phyloP scores from a whole-genome alignment of 129 eudicot genomes.

The Ambrosia artemisiifolia region DNA sequence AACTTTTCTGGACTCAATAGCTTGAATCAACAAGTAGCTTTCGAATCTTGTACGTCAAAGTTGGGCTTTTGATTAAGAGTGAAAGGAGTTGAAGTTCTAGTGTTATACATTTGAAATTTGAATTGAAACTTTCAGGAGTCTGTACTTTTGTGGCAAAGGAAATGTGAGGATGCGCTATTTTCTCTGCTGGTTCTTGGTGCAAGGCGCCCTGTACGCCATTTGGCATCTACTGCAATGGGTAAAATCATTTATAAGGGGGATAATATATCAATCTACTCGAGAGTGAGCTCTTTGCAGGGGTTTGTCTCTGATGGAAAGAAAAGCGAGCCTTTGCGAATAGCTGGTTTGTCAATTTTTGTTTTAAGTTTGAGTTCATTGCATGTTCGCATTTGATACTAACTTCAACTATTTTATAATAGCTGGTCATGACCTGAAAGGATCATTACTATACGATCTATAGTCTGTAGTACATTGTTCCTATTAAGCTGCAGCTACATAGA shows the following conservation, averaged over 20 bases:
- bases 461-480: slow-evolving; percentile 4
- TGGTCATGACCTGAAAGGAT: not conserved
- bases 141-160: slow-evolving; percentile 80
- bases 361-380: slow-evolving; percentile 1
- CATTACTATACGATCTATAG: not conserved
- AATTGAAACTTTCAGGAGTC: slow-evolving; percentile 58
- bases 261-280: slow-evolving; percentile 83
- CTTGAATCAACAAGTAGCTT: slow-evolving; percentile 5
- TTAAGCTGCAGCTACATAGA: slow-evolving; percentile 21
- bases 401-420: not conserved
- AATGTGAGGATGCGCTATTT: slow-evolving; percentile 92
- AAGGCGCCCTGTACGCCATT: slow-evolving; percentile 91
- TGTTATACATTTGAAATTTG: slow-evolving; percentile 1
- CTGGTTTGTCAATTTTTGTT: slow-evolving; percentile 57
- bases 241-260: slow-evolving; percentile 80
- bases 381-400: not conserved
- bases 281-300: slow-evolving; percentile 91
- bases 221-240: slow-evolving; percentile 96
- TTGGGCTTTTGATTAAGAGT: not conserved
- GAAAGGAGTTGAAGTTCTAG: slow-evolving; percentile 7
- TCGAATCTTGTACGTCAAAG: not conserved
- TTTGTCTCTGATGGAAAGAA: slow-evolving; percentile 93
- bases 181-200: slow-evolving; percentile 90
- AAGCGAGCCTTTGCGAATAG: slow-evolving; percentile 78
- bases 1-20: not conserved